A percentile compares a stretch with the other conserved stretches of the same genome.
phyloP scores from a whole-genome alignment of 2,329 filamentous ascomycete genomes.

The Cyclaneusma minus region DNA sequence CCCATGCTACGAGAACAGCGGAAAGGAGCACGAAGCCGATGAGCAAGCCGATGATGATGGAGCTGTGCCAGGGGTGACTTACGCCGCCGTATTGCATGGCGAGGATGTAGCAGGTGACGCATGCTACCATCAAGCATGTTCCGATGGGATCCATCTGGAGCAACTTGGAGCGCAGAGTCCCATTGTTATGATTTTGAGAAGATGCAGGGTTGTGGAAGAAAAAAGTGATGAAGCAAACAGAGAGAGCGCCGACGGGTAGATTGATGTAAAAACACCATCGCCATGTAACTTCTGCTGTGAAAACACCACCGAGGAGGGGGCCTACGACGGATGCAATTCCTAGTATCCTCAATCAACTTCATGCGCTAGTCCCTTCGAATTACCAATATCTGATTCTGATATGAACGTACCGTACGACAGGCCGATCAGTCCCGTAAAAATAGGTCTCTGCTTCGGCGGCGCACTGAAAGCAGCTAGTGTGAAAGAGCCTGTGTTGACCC shows the following conservation, averaged over 20 bases:
- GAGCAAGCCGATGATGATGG: conserved; percentile 26
- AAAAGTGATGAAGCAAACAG: conserved; percentile 21
- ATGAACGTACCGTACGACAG: conserved; percentile 14
- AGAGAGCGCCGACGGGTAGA: conserved; percentile 25
- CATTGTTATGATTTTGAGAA: conserved; percentile 21
- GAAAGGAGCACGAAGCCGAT: conserved; percentile 21
- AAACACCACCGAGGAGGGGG: conserved; percentile 21
- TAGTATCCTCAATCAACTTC: conserved; percentile 20
- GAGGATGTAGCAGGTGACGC: conserved; percentile 27
- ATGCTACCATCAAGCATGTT: conserved; percentile 27
- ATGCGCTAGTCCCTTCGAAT: no score
- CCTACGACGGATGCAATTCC: conserved; percentile 17
- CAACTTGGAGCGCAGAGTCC: conserved; percentile 26
- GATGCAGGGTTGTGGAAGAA: conserved; percentile 27
- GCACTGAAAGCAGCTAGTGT: conserved; percentile 23
- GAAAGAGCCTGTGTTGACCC: conserved; percentile 21
- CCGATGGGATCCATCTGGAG: conserved; percentile 32
- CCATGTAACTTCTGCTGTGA: conserved; percentile 23
- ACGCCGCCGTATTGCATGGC: conserved; percentile 32
- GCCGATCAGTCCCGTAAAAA: conserved; percentile 18
- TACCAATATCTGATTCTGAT: no score
- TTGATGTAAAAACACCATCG: conserved; percentile 25
- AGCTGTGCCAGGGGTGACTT: conserved; percentile 25
- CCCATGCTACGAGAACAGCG: conserved; percentile 20
- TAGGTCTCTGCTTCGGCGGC: conserved; percentile 17